Conservation (phyloP, 805 yeast species). For the Candida sanyiensis region DNA sequence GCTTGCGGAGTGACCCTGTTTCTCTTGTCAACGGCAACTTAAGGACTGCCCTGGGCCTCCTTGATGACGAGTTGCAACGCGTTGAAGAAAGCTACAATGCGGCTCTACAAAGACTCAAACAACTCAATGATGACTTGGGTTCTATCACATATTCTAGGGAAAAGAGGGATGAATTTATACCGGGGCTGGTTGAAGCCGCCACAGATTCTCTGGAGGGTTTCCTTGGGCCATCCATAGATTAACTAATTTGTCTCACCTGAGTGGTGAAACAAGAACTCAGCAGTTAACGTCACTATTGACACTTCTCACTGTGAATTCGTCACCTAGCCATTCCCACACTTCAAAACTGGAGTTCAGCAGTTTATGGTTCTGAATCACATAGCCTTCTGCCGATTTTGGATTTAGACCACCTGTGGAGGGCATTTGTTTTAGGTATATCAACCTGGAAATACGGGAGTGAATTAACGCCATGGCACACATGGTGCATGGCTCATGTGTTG, state of each 20-base stretch:
- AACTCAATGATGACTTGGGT: conserved; percentile 22
- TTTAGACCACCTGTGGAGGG: conserved; percentile 49
- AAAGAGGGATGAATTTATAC: neutral
- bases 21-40: conserved; percentile 20
- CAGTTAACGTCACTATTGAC: no score
- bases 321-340: conserved; percentile 65
- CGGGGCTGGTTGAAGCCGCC: no score
- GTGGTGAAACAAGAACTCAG: conserved; percentile 9
- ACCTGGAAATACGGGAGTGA: conserved; percentile 75
- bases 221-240: no score
- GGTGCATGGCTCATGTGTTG: conserved; percentile 93
- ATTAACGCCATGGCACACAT: conserved; percentile 97
- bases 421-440: conserved; percentile 53
- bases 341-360: conserved; percentile 85
- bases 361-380: conserved; percentile 68
- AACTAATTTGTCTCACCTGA: no score
- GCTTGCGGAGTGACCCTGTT: neutral
- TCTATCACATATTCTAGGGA: conserved; percentile 20
- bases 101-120: conserved; percentile 1
- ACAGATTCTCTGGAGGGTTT: no score
- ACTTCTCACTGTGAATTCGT: conserved; percentile 26
- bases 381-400: conserved; percentile 54
- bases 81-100: conserved; percentile 22
- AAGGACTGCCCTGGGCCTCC: conserved; percentile 23
- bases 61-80: conserved; percentile 24